These are phyloP conservation scores for Globisporangium cylindrosporum DNA, from an alignment of 352 stramenopile genomes.

Conservation along the genomic window DNA sequence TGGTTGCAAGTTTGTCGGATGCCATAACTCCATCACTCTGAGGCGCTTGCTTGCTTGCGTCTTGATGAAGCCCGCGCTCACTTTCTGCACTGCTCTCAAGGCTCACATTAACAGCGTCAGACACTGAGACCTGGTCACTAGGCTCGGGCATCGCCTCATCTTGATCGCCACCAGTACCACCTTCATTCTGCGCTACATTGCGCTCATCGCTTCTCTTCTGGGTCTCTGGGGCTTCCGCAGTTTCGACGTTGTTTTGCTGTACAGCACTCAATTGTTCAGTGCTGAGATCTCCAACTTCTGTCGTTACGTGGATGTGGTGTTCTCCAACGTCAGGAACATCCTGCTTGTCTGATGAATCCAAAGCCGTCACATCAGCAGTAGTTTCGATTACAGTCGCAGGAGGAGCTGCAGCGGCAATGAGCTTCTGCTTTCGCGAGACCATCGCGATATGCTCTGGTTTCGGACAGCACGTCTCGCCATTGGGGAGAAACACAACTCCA, in stretches of 20 bases:
- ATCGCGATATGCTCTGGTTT: constrained; percentile 46
- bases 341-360: background rate
- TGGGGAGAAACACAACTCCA: constrained; percentile 66
- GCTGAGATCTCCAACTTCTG: background rate
- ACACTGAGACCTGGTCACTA: too few species aligned
- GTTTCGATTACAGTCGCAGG: background rate
- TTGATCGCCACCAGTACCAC: background rate
- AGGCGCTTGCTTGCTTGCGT: background rate
- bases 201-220: background rate
- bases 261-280: background rate
- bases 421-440: constrained; percentile 33
- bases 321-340: background rate
- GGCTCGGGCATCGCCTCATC: background rate
- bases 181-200: background rate
- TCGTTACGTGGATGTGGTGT: background rate
- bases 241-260: background rate
- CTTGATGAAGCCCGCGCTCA: background rate
- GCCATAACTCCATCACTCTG: too few species aligned
- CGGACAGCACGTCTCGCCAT: constrained; percentile 67
- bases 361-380: background rate
- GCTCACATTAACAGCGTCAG: too few species aligned
- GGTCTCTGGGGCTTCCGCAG: background rate
- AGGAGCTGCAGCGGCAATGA: background rate
- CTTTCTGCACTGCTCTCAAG: background rate
- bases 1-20: background rate